These are phyloP conservation scores for Neopestalotiopsis sp. DNA, from an alignment of 2,329 filamentous ascomycete genomes.

Conservation along the genomic window DNA sequence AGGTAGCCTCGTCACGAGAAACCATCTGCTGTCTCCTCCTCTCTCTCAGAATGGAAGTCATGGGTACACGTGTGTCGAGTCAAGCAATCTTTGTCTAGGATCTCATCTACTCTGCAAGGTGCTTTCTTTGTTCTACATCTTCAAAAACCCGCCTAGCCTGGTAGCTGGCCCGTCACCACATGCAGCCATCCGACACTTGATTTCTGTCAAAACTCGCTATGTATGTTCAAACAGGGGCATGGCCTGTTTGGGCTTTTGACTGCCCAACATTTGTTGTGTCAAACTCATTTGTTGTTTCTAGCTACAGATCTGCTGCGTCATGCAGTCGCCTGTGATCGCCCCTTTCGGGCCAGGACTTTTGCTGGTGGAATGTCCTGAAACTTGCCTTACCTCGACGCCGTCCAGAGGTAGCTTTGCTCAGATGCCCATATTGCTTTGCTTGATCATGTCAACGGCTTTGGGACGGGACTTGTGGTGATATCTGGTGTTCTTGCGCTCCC, in stretches of 20 bases:
- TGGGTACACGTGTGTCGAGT: conserved; percentile 62
- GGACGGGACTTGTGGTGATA: conserved; percentile 34
- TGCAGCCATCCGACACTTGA: conserved; percentile 53
- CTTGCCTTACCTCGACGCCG: conserved; percentile 42
- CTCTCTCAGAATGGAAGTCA: conserved; percentile 32
- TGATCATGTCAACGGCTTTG: conserved; percentile 33
- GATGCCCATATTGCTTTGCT: conserved; percentile 30
- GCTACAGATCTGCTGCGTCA: conserved; percentile 44
- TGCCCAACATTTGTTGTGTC: conserved; percentile 47
- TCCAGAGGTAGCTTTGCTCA: conserved; percentile 32
- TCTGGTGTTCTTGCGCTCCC: conserved; percentile 27
- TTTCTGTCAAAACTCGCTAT: conserved; percentile 46
- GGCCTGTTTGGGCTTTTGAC: conserved; percentile 47
- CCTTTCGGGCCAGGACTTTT: conserved; percentile 41
- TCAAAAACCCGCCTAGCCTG: conserved; percentile 42
- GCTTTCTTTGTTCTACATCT: conserved; percentile 53
- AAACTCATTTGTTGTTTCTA: conserved; percentile 46
- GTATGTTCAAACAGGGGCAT: conserved; percentile 44
- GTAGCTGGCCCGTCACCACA: conserved; percentile 48
- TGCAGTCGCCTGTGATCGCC: conserved; percentile 46
- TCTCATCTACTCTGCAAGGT: conserved; percentile 39
- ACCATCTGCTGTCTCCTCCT: conserved; percentile 25
- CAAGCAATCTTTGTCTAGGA: conserved; percentile 47
- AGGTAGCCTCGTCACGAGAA: conserved; percentile 27
- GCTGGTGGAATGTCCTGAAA: conserved; percentile 47